phyloP scores from a whole-genome alignment of 805 yeast species.

The Komagataella populi region DNA sequence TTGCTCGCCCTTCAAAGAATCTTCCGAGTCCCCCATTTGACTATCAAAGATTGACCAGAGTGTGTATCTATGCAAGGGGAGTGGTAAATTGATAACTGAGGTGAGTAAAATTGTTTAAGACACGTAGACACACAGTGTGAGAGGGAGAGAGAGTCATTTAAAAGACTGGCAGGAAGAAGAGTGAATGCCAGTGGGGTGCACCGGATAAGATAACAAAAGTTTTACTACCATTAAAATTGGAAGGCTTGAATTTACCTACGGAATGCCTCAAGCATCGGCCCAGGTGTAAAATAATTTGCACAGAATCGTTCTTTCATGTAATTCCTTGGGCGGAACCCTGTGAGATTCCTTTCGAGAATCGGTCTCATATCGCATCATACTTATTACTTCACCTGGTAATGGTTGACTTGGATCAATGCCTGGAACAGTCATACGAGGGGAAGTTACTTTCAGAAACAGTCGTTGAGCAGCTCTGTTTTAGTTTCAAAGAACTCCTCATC shows the following conservation, averaged over 20 bases:
- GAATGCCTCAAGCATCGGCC: no score
- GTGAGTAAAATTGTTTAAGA: background rate
- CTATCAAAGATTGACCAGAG: background rate
- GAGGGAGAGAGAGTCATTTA: background rate
- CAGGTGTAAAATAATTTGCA: no score
- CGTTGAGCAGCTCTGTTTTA: constrained; percentile 60
- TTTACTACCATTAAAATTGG: background rate
- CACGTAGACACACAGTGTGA: background rate
- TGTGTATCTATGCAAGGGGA: background rate
- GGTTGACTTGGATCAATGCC: constrained; percentile 54
- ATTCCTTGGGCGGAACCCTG: background rate
- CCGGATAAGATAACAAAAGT: background rate
- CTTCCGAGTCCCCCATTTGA: background rate
- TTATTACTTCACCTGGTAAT: constrained; percentile 1
- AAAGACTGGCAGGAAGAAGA: background rate
- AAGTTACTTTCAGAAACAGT: constrained; percentile 61
- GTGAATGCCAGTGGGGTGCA: background rate
- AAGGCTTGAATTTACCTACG: background rate
- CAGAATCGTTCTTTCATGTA: background rate
- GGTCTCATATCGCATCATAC: background rate
- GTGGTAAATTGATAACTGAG: background rate
- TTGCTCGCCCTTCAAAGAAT: background rate
- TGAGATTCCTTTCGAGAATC: background rate
- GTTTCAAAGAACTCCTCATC: constrained; percentile 68
- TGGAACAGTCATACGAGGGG: constrained; percentile 49